Evolutionary conservation across 1,284 basidiomycete species (phyloP).

Genomic region (Rhodofomes roseus): DNA sequence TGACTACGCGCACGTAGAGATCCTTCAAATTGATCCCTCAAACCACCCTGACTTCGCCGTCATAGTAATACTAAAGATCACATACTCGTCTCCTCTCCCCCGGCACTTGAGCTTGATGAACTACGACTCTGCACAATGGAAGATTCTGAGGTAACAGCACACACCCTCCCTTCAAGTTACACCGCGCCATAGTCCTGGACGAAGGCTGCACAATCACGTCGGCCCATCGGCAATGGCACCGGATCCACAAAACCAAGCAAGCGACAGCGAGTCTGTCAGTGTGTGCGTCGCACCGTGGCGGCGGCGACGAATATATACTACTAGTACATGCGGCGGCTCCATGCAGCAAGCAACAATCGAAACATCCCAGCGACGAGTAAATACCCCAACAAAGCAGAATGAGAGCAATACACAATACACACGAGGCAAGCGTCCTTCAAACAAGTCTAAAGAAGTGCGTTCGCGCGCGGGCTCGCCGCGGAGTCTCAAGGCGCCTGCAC

Average conservation of each 20-base stretch:
- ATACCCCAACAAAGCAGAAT: slow-evolving; percentile 9
- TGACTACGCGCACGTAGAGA: too few species aligned
- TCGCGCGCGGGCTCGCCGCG: background rate
- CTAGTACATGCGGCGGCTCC: slow-evolving; percentile 1
- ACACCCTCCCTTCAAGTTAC: background rate
- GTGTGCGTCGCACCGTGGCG: background rate
- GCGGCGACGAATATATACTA: slow-evolving; percentile 7
- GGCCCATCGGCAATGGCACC: background rate
- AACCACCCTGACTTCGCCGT: too few species aligned
- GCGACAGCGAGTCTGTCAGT: background rate
- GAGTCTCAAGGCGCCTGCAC: slow-evolving; percentile 14
- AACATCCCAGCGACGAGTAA: background rate
- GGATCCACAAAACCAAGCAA: too few species aligned
- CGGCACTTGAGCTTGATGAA: too few species aligned
- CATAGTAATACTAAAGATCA: too few species aligned
- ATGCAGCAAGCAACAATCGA: background rate
- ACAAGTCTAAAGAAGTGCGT: background rate
- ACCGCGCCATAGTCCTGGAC: background rate
- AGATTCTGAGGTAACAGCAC: too few species aligned
- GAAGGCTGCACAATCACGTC: background rate
- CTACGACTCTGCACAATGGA: too few species aligned
- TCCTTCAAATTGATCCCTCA: too few species aligned
- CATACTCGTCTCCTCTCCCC: too few species aligned
- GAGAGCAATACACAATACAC: slow-evolving; percentile 1
- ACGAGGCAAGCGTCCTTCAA: slow-evolving; percentile 1